Evolutionary conservation across 208 protist species (phyloP).

Genomic region (Porcisia deanei): DNA sequence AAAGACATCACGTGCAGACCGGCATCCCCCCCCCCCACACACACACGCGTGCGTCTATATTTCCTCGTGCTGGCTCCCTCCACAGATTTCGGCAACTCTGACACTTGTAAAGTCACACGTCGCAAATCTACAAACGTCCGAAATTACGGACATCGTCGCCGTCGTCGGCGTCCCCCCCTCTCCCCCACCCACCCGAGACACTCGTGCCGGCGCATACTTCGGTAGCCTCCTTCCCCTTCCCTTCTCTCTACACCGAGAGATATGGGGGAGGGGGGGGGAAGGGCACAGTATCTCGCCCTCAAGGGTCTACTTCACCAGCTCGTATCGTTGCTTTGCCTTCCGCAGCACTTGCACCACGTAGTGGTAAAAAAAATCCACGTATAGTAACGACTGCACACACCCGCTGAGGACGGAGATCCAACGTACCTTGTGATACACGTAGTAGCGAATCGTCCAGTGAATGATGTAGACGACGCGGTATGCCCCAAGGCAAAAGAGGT

Average conservation of each 20-base stretch:
- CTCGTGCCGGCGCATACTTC: neutral
- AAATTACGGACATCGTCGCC: too few species aligned
- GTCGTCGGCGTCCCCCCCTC: neutral
- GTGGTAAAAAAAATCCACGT: constrained; percentile 97
- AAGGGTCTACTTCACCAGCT: constrained; percentile 55
- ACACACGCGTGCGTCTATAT: neutral
- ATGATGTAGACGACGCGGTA: constrained; percentile 96
- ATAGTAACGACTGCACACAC: constrained; percentile 94
- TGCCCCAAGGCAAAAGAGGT: constrained; percentile 92
- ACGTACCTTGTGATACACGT: constrained; percentile 63
- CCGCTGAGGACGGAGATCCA: constrained; percentile 75
- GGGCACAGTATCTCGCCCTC: neutral
- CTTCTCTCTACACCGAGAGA: neutral
- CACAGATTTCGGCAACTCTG: neutral
- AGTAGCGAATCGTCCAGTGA: constrained; percentile 95
- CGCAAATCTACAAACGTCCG: too few species aligned
- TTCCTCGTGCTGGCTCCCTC: neutral
- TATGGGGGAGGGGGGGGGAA: too few species aligned
- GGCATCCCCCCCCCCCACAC: neutral
- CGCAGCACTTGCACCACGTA: constrained; percentile 90
- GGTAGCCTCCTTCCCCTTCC: neutral
- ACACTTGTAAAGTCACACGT: neutral
- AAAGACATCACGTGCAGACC: neutral
- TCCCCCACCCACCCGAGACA: neutral
- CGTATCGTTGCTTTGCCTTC: constrained; percentile 78